Base-by-base conservation (phyloP, 495 filamentous ascomycete genomes). In the Neurospora sp. region DNA sequence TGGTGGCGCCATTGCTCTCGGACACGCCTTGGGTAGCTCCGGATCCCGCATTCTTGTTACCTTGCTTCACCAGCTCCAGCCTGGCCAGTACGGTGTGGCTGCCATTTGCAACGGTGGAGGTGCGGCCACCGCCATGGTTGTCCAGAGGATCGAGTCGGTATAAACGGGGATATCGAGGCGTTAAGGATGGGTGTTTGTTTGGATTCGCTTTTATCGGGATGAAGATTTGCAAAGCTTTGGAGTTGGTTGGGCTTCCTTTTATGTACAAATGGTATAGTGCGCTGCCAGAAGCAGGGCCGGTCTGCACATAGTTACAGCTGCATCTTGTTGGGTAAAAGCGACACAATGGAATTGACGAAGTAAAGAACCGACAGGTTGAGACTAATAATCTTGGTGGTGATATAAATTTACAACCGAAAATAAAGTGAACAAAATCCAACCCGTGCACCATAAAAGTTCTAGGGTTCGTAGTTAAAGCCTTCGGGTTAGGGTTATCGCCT, bases 91-190 rank as follows among this genome's bases (percentile, higher is more conserved):
- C 80, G 96, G 96, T 27, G 91, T 94, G 71, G 96, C 94, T 20
- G 95, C 95, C 10, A 97, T 99, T 73, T 99, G 96, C 83, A 99
- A 99, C 76, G 96, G 96, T 61, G 96, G 96, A 20, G 95, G 95
- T 65, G 95, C 93, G 7, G 93, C 94, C 3, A 94, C 91, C 27
- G 95, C 94, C 0, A 89, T 99, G 82, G 93, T 99, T 59, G 93
- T 99, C 65, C 94, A 98, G 84, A 90, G 92, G 70, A 85, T 98
- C 70, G 91, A 93, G 44, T 87, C 84, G 71, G 90, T 91, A 75
- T 89, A 75, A 81, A 61, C 74, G 70, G 35, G 31, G 27, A 31
- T 35, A n/a, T 40, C 48, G 61, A 12, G 44, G 39, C 45, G 35
- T 69, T 65, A 31, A 17, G 53, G 53, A 16, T 17, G 53, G 53